A percentile compares a stretch with the other conserved stretches of the same genome.
These are phyloP conservation scores for Fonsecaea pugnacius DNA, from an alignment of 2,329 filamentous ascomycete species.

Conservation along the genomic window DNA sequence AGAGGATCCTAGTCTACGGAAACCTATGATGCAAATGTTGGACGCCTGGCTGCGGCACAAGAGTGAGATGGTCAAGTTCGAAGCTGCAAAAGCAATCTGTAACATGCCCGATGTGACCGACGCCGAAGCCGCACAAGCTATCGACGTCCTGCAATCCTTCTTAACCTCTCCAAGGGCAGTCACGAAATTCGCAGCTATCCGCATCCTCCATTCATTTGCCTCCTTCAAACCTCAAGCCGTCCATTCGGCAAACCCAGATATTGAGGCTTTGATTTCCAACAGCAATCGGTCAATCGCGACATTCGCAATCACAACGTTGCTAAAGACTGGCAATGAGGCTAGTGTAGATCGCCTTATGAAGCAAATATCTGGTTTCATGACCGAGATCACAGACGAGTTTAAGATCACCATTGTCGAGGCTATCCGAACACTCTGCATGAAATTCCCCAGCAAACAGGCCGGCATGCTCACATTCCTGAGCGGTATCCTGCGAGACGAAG, in stretches of 20 bases:
- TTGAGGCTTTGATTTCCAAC: conserved; percentile 95
- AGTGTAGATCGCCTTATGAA: conserved; percentile 98
- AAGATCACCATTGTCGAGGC: conserved; percentile 99
- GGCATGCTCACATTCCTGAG: conserved; percentile 97
- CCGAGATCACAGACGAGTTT: conserved; percentile 98
- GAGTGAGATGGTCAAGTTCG: conserved; percentile 99
- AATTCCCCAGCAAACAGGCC: conserved; percentile 97
- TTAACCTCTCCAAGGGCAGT: conserved; percentile 92
- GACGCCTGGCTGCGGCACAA: conserved; percentile 98
- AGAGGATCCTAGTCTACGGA: conserved; percentile 84
- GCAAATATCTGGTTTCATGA: conserved; percentile 98
- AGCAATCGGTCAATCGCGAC: conserved; percentile 96
- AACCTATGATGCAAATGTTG: conserved; percentile 95
- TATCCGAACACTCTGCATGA: conserved; percentile 92
- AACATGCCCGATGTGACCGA: conserved; percentile 93
- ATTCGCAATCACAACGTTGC: conserved; percentile 94
- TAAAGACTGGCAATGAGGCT: conserved; percentile 97
- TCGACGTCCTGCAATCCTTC: conserved; percentile 95
- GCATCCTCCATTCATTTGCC: conserved; percentile 94
- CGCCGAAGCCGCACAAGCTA: conserved; percentile 84
- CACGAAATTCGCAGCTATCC: conserved; percentile 95
- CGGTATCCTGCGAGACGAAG: conserved; percentile 94
- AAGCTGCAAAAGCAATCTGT: conserved; percentile 97
- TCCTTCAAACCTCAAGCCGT: conserved; percentile 95
- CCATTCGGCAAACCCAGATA: conserved; percentile 92